Evolutionary conservation across 345 rosid genomes (phyloP), one percentile per base, ranked within the genome.

Genomic region (Hypericum perforatum): DNA sequence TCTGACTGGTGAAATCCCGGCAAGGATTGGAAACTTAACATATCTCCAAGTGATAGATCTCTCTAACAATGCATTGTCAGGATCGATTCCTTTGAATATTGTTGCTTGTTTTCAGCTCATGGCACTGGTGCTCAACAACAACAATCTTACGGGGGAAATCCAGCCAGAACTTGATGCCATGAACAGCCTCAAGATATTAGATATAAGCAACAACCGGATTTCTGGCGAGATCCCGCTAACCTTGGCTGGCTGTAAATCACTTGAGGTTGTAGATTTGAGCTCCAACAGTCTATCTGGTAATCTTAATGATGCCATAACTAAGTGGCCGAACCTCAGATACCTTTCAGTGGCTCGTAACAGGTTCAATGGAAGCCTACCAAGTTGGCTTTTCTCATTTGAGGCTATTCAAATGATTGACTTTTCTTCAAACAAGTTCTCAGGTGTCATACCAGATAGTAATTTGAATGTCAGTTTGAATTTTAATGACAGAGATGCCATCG

Each of bases 161-260:
- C 91, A 86, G 58, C 97, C 89, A 0, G 97, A 90, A 73, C 89
- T 90, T 41, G 97, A 90, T 60, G 97, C 95, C 0, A 63, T 86
- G 61, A 81, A 82, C 62, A 72, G 95, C 72, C 56, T 90, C 49
- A 80, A 79, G 75, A 82, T 90, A 63, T 70, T 90, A 11, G 95
- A 90, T 59, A 74, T 84, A 53, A 81, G 95, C 81, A 82, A 70
- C 70, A 90, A 90, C 74, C 54, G 42, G 60, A 73, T 84, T 39
- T 84, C 94, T 0, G 95, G 97, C 37, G 95, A 86, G 76, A 84
- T 90, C 48, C 95, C 95, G 0, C 76, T 86, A 41, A 90, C 97
- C 54, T 63, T 90, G 60, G 97, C 95, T 0, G 85, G 97, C 11
- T 68, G 88, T 16, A 90, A 79, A 71, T 90, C 91, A 0, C 82